Base-by-base conservation (phyloP, 306 rosid species). In the Rosa chinensis region DNA sequence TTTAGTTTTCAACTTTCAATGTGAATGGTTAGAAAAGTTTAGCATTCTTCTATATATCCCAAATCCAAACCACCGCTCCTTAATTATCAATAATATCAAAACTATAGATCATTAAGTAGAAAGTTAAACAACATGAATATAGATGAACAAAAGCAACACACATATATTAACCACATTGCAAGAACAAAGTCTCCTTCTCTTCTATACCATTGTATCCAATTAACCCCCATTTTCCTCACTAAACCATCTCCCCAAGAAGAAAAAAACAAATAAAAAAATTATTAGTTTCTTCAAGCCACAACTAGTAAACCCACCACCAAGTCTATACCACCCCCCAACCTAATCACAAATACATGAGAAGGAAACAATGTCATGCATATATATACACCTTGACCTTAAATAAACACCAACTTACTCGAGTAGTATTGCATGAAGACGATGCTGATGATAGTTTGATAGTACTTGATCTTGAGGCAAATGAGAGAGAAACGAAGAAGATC, bases 401-500 rank as follows among this genome's bases (percentile, higher is more conserved):
- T 16, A 67, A 67, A 67, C 71, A 66, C 48, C 72, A 67, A 40
- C 72, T 67, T 67, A 67, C 72, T 66, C 47, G 42, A 63, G 68
- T 63, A 64, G 45, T 64, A 35, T 17, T 35, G 23, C 45, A 35
- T 64, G 70, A 32, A 64, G 45, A 64, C 12, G 44, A 64, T 28
- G 76, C 44, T n/a, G 79, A 70, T 17, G 67, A 78, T 66, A 62
- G 59, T 42, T 67, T 40, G 76, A 52, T 32, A 78, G 66, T 67
- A 67, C 69, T 75, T 28, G 80, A 48, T 45, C 74, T 13, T 25
- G 59, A 61, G 78, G 48, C 55, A 75, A 82, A 83, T 64, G 70
- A 64, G 70, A 32, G 23, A 64, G 70, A 88, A 86, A 86, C 85
- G 80, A 83, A 80, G 87, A 88, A 92, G 98, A 95, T 95, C 99